Evolutionary conservation across 2,329 filamentous ascomycete genomes (phyloP), one percentile per base, ranked within the genome.

Genomic region (Xylogone sp.): DNA sequence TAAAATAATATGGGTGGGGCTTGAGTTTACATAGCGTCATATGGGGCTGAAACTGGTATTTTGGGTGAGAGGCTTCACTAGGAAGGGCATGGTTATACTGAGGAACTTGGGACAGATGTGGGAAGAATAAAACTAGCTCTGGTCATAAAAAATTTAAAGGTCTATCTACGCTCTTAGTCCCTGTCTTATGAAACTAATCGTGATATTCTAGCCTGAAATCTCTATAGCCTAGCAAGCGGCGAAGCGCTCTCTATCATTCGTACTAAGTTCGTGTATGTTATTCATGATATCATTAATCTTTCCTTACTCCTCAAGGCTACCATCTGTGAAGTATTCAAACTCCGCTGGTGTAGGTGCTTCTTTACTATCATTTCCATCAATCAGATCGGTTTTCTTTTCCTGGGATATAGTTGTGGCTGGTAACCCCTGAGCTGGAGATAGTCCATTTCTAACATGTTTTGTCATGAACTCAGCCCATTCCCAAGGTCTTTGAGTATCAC

Each of bases 381-480:
- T 21, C 13, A 53, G 53, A 29, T 51, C 53, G 22, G 50, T 46
- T 22, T 50, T 53, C 21, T 27, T 34, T 13, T 22, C 24, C 2
- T 21, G 21, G 16, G 39, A 45, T 46, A 22, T 53, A 12, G 42
- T 20, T 47, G 22, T 49, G 13, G 44, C 21, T 39, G 42, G 34
- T 22, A 53, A 16, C 46, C 42, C 16, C 16, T 45, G 24, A 6
- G 45, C 43, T 19, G 45, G 19, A 4, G 42, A 20, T 31, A 43
- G 48, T 3, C 45, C 49, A 43, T 47, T 51, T 45, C 59, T 57
- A 7, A 64, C 39, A 53, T 53, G 47, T 51, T 46, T 61, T 1
- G 63, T 65, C 75, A 94, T 85, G 51, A 78, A 76, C 45, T 76
- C 77, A 0, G 88, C 88, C 91, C 91, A 96, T 58, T 88, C 76